Evolutionary conservation across 192 early-diverging fungal species (phyloP).

Genomic region (Dissophora globulifera): DNA sequence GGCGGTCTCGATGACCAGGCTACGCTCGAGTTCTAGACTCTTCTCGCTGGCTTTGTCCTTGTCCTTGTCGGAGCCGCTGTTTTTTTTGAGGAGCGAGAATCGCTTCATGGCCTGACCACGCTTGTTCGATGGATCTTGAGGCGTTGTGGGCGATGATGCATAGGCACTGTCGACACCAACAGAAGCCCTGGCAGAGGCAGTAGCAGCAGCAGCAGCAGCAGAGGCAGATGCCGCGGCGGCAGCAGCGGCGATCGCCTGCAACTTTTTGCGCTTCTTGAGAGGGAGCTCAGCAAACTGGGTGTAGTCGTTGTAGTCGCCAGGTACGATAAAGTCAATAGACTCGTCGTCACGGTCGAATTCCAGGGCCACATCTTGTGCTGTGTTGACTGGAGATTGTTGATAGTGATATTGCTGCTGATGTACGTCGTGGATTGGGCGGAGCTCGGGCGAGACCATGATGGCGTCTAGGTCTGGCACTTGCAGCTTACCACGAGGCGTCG

Average conservation of each 20-base stretch:
- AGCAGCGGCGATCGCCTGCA: slow-evolving; percentile 16
- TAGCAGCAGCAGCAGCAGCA: too few relatives aligned
- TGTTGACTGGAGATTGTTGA: background rate
- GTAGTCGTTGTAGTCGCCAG: slow-evolving; percentile 38
- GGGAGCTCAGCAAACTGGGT: slow-evolving; percentile 43
- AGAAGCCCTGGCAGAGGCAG: too few relatives aligned
- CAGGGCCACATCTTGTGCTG: background rate
- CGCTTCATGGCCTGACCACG: slow-evolving; percentile 35
- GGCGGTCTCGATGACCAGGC: background rate
- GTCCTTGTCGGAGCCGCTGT: background rate
- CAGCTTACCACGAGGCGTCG: background rate
- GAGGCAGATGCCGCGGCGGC: slow-evolving; percentile 17
- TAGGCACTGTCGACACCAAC: too few relatives aligned
- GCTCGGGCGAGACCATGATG: slow-evolving; percentile 16
- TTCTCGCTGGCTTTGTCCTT: background rate
- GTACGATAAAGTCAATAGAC: slow-evolving; percentile 38
- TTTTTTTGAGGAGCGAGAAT: slow-evolving; percentile 10
- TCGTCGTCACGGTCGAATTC: slow-evolving; percentile 29
- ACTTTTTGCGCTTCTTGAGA: slow-evolving; percentile 47
- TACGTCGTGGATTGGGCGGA: background rate
- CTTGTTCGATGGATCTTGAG: slow-evolving; percentile 6
- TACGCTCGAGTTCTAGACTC: background rate
- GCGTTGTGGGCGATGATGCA: too few relatives aligned
- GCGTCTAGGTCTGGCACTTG: background rate
- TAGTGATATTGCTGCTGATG: background rate